Percentiles rank a stretch among this genome's conserved stretches.
These are phyloP conservation scores for Camelina neglecta DNA, from an alignment of 345 rosid species.

Conservation along the genomic window DNA sequence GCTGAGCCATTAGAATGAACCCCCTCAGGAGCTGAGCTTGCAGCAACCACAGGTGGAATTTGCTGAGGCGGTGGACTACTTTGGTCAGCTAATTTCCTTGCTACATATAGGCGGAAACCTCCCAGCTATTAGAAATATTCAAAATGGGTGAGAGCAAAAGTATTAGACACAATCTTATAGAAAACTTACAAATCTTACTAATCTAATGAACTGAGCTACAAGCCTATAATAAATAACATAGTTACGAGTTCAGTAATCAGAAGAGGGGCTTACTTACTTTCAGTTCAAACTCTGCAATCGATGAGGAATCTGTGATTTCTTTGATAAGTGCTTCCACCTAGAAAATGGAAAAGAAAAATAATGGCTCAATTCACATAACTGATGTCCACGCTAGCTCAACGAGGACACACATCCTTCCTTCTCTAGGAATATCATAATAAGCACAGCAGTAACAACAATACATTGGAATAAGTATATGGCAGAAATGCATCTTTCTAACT, in stretches of 20 bases:
- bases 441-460: not conserved
- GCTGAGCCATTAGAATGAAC: conserved; percentile 58
- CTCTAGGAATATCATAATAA: not conserved
- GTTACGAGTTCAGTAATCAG: not conserved
- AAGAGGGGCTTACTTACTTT: conserved; percentile 76
- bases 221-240: not conserved
- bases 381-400: not conserved
- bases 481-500: not conserved
- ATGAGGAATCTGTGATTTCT: conserved; percentile 67
- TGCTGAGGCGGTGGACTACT: conserved; percentile 48
- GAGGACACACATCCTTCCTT: not conserved
- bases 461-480: not conserved
- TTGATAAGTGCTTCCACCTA: conserved; percentile 77
- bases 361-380: not conserved
- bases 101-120: conserved; percentile 72
- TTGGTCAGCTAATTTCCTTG: conserved; percentile 55
- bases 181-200: not conserved
- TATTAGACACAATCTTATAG: not conserved
- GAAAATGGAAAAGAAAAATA: conserved; percentile 23
- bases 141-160: not conserved
- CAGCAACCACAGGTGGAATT: conserved; percentile 43
- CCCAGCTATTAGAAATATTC: conserved; percentile 53
- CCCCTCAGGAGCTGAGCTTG: conserved; percentile 33
- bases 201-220: not conserved
- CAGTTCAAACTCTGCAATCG: conserved; percentile 77